These are phyloP conservation scores for Gynochthodes officinalis DNA, from an alignment of 257 asterid genomes.

Conservation along the genomic window DNA sequence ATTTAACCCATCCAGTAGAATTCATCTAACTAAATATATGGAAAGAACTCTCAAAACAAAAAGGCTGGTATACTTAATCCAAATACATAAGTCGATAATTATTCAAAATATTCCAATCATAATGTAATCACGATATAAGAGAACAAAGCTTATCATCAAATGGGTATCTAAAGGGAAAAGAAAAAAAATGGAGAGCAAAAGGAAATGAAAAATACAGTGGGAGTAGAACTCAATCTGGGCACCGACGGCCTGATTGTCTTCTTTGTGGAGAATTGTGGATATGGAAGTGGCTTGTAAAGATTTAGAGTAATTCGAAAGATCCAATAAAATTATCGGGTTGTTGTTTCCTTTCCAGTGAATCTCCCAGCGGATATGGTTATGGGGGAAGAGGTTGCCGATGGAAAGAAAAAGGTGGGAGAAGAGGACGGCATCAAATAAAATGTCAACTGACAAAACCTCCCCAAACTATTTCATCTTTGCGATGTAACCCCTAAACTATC, in stretches of 20 bases:
- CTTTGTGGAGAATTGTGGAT: too few species aligned
- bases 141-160: neutral
- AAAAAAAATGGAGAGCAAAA: neutral
- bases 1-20: constrained; percentile 46
- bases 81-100: too few species aligned
- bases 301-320: neutral
- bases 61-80: neutral
- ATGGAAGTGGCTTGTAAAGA: too few species aligned
- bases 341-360: neutral
- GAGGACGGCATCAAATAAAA: neutral
- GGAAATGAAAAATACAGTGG: neutral
- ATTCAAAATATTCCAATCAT: too few species aligned
- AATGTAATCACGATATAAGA: too few species aligned
- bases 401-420: neutral
- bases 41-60: too few species aligned
- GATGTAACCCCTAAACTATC: too few species aligned
- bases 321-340: neutral
- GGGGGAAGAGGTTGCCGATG: too few species aligned
- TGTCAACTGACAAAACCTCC: too few species aligned
- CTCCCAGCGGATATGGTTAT: too few species aligned
- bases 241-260: too few species aligned
- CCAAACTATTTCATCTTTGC: too few species aligned
- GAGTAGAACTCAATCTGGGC: neutral
- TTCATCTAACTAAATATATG: constrained; percentile 29
- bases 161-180: neutral